Evolutionary conservation across 2,329 filamentous ascomycete genomes (phyloP).

Genomic region (Colletotrichum magnum): DNA sequence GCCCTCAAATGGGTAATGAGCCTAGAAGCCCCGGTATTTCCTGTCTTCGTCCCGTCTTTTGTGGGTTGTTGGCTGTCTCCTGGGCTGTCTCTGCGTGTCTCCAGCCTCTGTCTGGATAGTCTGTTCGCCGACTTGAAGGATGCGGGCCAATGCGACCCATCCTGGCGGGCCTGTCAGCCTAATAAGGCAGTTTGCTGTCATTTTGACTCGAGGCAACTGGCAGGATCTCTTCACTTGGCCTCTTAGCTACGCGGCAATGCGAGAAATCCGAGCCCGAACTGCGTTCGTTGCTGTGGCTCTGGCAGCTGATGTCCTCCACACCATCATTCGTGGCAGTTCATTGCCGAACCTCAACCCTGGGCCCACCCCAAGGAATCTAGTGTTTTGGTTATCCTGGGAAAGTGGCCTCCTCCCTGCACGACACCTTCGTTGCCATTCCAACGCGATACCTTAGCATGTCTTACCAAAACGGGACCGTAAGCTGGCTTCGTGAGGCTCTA

Average conservation of each 20-base stretch:
- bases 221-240: background rate
- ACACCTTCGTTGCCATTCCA: too few relatives aligned
- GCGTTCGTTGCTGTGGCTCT: background rate
- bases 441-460: too few relatives aligned
- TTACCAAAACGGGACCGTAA: too few relatives aligned
- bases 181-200: conserved; percentile 19
- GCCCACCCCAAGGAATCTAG: background rate
- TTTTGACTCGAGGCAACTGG: conserved; percentile 3
- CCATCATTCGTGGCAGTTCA: background rate
- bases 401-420: too few relatives aligned
- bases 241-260: background rate
- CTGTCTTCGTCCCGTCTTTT: conserved; percentile 23
- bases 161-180: conserved; percentile 8
- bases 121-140: conserved; percentile 21
- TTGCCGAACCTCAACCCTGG: background rate
- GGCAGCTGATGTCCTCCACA: background rate
- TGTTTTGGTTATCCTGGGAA: background rate
- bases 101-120: conserved; percentile 1
- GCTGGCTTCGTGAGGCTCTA: too few relatives aligned
- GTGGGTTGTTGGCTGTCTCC: conserved; percentile 10
- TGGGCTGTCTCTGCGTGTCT: background rate
- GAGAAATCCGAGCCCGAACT: conserved; percentile 15
- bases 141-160: conserved; percentile 1
- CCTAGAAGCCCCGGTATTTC: background rate
- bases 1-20: conserved; percentile 5